A percentile compares a stretch with the other conserved stretches of the same genome.
Evolutionary conservation across 129 eudicot species (phyloP).

Genomic region (Flaveria robusta): DNA sequence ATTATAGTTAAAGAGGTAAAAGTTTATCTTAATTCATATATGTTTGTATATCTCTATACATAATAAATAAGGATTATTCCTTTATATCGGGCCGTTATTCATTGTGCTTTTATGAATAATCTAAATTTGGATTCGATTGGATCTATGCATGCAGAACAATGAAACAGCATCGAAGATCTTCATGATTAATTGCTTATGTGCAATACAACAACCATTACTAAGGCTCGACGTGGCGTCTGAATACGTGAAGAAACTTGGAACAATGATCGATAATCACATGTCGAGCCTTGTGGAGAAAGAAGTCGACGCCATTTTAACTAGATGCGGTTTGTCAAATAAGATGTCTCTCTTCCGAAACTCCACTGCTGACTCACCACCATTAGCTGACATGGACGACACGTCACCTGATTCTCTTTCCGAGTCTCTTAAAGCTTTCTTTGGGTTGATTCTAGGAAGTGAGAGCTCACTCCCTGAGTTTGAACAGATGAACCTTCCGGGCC

Average conservation of each 20-base stretch:
- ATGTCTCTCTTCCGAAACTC: constrained; percentile 57
- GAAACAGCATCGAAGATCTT: constrained; percentile 90
- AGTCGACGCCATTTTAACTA: constrained; percentile 64
- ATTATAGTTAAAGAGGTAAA: not conserved
- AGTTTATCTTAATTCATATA: no score
- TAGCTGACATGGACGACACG: constrained; percentile 74
- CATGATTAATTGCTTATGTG: constrained; percentile 86
- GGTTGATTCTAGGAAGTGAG: constrained; percentile 83
- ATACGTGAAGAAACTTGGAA: constrained; percentile 65
- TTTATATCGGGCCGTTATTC: no score
- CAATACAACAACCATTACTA: constrained; percentile 82
- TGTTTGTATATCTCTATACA: not conserved
- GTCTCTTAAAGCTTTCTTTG: constrained; percentile 80
- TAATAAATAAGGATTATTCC: no score
- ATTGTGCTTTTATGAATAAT: not conserved
- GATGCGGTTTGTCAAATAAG: constrained; percentile 73
- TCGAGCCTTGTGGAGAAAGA: constrained; percentile 71
- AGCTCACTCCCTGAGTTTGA: constrained; percentile 85
- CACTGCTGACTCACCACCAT: constrained; percentile 47
- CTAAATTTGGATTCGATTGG: not conserved
- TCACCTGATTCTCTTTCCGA: constrained; percentile 71
- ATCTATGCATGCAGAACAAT: constrained; percentile 51
- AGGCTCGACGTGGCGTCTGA: constrained; percentile 69
- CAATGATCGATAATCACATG: constrained; percentile 67
- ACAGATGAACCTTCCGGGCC: constrained; percentile 82